These are phyloP conservation scores for Sideroxylon spinosum DNA, from an alignment of 179 eudicot species.

Conservation along the genomic window DNA sequence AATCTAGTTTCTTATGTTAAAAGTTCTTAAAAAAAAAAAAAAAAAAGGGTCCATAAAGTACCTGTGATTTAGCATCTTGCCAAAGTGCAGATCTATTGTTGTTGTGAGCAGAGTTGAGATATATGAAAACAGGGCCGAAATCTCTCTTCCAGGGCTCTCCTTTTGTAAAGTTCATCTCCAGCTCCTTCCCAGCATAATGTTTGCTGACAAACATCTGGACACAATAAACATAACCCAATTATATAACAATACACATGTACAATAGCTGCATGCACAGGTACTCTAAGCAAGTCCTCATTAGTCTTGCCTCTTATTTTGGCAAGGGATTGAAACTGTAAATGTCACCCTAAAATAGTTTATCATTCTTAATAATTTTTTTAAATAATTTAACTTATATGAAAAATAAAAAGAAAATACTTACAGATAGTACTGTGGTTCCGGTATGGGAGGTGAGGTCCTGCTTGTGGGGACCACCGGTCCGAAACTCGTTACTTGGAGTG, in stretches of 20 bases:
- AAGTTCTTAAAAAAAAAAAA: too few relatives aligned
- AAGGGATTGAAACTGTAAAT: not conserved
- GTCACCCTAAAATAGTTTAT: not conserved
- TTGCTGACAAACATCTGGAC: constrained; percentile 72
- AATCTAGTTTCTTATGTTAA: not conserved
- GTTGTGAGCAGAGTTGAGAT: constrained; percentile 39
- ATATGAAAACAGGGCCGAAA: constrained; percentile 71
- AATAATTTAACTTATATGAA: not conserved
- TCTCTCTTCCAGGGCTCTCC: constrained; percentile 83
- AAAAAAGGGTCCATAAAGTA: constrained; percentile 6
- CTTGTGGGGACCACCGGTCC: constrained; percentile 67
- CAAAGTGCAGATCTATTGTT: constrained; percentile 39
- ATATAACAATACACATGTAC: not conserved
- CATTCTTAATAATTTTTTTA: too few relatives aligned
- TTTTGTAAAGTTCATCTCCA: constrained; percentile 38
- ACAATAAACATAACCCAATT: not conserved
- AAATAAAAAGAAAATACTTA: constrained; percentile 26
- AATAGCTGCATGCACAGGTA: not conserved
- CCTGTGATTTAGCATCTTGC: constrained; percentile 72
- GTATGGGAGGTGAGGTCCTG: constrained; percentile 83
- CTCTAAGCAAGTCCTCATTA: not conserved
- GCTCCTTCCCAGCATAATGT: constrained; percentile 57
- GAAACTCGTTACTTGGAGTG: constrained; percentile 69
- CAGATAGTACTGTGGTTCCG: constrained; percentile 67
- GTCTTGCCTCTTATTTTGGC: not conserved